Percentiles rank a stretch among this genome's conserved stretches.
Conservation (phyloP, 2,329 filamentous ascomycete genomes). For the Fusarium napiforme region DNA sequence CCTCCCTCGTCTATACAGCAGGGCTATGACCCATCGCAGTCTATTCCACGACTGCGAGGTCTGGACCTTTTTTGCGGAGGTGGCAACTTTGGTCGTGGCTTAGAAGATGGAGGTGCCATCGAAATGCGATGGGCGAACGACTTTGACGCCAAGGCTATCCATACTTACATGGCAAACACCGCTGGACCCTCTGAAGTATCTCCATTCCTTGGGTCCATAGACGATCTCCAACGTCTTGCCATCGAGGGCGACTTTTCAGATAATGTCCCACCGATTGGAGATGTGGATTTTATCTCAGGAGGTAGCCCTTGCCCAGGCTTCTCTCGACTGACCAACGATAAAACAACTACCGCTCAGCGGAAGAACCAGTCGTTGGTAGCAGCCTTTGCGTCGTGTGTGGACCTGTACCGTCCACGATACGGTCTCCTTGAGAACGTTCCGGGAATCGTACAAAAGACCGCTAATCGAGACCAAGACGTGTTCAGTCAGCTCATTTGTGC, state of each 20-base stretch:
- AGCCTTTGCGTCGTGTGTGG: slow-evolving; percentile 78
- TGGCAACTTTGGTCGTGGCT: slow-evolving; percentile 79
- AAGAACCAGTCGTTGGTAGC: slow-evolving; percentile 82
- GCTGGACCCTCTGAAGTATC: slow-evolving; percentile 53
- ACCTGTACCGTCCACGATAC: slow-evolving; percentile 80
- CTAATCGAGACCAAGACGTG: slow-evolving; percentile 67
- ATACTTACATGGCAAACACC: slow-evolving; percentile 78
- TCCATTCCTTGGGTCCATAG: slow-evolving; percentile 77
- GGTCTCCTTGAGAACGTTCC: slow-evolving; percentile 82
- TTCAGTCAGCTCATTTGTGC: slow-evolving; percentile 79
- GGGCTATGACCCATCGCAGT: slow-evolving; percentile 61
- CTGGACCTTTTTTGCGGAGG: slow-evolving; percentile 83
- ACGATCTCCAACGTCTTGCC: slow-evolving; percentile 70
- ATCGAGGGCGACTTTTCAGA: slow-evolving; percentile 61
- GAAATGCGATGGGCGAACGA: slow-evolving; percentile 77
- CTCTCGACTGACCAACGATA: slow-evolving; percentile 70
- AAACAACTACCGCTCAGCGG: slow-evolving; percentile 63
- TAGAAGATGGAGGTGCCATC: slow-evolving; percentile 77
- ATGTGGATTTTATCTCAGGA: slow-evolving; percentile 75
- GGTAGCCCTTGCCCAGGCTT: slow-evolving; percentile 85
- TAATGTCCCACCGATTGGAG: slow-evolving; percentile 67
- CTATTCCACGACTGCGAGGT: slow-evolving; percentile 60
- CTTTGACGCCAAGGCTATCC: slow-evolving; percentile 69
- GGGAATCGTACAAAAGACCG: slow-evolving; percentile 65
- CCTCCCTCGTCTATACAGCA: slow-evolving; percentile 58